Evolutionary conservation across 2,329 filamentous ascomycete species (phyloP).

Genomic region (Colletotrichum lupini): DNA sequence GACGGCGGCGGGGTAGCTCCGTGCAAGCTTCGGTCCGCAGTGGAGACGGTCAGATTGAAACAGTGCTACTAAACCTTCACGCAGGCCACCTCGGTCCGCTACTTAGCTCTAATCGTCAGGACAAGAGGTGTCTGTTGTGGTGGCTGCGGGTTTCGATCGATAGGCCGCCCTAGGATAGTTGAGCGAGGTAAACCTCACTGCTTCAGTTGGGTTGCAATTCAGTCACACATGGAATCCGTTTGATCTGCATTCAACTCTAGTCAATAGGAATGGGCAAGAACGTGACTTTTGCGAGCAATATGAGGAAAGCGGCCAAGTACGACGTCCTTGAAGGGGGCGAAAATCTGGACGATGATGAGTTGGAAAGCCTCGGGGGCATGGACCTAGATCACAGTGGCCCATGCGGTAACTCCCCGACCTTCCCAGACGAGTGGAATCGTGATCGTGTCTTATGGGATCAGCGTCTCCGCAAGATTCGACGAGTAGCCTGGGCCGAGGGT

Average conservation of each 20-base stretch:
- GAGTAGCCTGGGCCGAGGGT: slow-evolving; percentile 3
- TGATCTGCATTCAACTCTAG: not conserved
- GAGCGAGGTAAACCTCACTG: not conserved
- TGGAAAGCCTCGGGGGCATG: slow-evolving; percentile 7
- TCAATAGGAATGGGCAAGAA: slow-evolving; percentile 4
- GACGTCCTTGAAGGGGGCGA: slow-evolving; percentile 2
- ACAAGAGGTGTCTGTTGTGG: not conserved
- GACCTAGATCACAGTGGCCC: not conserved
- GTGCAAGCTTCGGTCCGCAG: not conserved
- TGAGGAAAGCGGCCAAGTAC: slow-evolving; percentile 4
- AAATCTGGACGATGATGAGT: not conserved
- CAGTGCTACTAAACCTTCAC: not conserved
- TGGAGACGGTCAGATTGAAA: not conserved
- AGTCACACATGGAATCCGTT: too few relatives aligned
- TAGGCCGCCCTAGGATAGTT: not conserved
- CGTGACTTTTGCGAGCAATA: not conserved
- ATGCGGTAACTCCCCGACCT: not conserved
- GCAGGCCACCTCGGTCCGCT: not conserved
- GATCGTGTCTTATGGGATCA: slow-evolving; percentile 14
- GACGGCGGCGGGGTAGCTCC: not conserved
- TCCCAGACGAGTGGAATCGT: slow-evolving; percentile 23
- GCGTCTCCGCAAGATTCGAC: not conserved
- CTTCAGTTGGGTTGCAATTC: not conserved
- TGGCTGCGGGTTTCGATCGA: not conserved
- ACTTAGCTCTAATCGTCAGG: not conserved